Evolutionary conservation across 139 green algal genomes (phyloP).

Genomic region (Coelastrella sp.): DNA sequence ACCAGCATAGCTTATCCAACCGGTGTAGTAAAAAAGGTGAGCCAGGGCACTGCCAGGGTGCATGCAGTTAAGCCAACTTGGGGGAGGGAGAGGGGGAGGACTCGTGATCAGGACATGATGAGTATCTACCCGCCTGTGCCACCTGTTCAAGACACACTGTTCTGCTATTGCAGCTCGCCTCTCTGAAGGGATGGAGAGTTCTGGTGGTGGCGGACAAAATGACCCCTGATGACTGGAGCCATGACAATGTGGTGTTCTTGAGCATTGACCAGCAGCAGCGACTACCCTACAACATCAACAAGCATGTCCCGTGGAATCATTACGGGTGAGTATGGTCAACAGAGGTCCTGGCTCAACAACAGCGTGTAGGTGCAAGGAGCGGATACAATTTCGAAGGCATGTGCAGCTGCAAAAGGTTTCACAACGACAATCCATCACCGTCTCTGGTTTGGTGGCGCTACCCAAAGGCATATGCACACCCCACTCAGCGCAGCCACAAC

Average conservation of each 20-base stretch:
- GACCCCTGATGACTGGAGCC: not conserved
- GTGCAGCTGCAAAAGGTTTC: no score
- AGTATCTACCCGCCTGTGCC: not conserved
- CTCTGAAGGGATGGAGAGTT: not conserved
- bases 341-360: not conserved
- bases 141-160: not conserved
- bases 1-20: not conserved
- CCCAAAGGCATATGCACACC: no score
- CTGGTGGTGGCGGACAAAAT: constrained; percentile 1
- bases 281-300: not conserved
- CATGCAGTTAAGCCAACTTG: not conserved
- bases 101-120: not conserved
- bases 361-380: not conserved
- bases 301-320: not conserved
- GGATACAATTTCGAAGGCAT: no score
- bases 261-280: not conserved
- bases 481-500: no score
- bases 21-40: not conserved
- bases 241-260: not conserved
- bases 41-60: not conserved
- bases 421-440: no score
- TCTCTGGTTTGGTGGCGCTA: no score
- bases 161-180: not conserved
- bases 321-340: not conserved
- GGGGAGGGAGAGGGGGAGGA: no score